Evolutionary conservation across 1,139 yeast species (phyloP).

Genomic region (Pichia sp.): DNA sequence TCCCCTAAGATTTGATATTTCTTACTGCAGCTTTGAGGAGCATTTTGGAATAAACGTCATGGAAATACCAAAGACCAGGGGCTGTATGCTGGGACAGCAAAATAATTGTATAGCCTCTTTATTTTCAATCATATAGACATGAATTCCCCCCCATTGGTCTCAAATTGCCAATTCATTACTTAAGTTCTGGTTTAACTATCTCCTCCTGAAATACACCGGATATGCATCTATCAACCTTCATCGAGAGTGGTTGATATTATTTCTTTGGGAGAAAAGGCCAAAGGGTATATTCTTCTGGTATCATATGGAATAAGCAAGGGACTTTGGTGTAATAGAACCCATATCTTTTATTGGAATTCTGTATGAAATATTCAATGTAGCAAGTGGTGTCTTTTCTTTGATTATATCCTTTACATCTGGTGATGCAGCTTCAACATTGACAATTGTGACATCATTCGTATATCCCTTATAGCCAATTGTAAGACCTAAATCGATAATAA

Average conservation of each 20-base stretch:
- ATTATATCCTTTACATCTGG: not conserved
- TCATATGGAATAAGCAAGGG: conserved; percentile 1
- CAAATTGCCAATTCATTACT: not conserved
- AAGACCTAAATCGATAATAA: not conserved
- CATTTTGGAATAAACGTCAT: not conserved
- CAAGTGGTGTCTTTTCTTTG: not conserved
- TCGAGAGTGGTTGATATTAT: conserved; percentile 1
- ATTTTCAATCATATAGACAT: not conserved
- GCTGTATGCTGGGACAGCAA: not conserved
- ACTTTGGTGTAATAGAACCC: not conserved
- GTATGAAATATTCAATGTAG: not conserved
- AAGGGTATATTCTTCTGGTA: not conserved
- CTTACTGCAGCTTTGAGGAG: not conserved
- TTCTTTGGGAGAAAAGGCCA: not conserved
- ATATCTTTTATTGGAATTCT: not conserved
- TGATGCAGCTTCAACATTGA: no score
- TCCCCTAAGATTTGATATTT: no score
- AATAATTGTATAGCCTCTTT: not conserved
- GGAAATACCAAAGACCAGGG: not conserved
- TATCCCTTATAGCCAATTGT: not conserved
- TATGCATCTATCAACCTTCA: not conserved
- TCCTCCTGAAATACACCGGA: conserved; percentile 1
- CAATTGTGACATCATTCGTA: not conserved
- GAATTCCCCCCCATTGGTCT: not conserved
- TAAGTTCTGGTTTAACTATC: not conserved